Conservation (phyloP, 1,139 yeast genomes). For the Suhomyces kunorum region DNA sequence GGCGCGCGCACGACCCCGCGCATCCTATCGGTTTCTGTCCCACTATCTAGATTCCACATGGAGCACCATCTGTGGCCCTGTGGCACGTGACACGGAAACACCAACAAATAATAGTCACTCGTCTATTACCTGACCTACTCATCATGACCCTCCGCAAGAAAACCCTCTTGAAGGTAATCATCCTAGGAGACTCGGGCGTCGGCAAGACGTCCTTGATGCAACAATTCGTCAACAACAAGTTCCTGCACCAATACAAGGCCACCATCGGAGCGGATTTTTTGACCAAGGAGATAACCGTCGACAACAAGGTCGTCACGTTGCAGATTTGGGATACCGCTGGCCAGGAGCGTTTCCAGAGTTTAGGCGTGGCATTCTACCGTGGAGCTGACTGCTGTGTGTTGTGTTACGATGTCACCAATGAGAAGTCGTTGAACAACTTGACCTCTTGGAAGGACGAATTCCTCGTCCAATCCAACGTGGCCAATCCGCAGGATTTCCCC, state of each 20-base stretch:
- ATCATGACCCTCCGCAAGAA: conserved; percentile 82
- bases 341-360: conserved; percentile 93
- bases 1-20: too few species aligned
- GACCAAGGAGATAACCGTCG: conserved; percentile 85
- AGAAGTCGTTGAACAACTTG: conserved; percentile 82
- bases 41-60: too few species aligned
- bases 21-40: too few species aligned
- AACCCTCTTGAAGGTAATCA: conserved; percentile 88
- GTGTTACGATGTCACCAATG: conserved; percentile 46
- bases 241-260: conserved; percentile 94
- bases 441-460: conserved; percentile 96
- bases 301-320: conserved; percentile 76
- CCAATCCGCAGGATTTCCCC: conserved; percentile 93
- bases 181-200: conserved; percentile 95
- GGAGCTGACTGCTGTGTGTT: conserved; percentile 98
- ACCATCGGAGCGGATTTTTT: conserved; percentile 97
- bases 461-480: conserved; percentile 86
- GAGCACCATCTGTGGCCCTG: too few species aligned
- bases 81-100: conserved; percentile 4
- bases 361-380: conserved; percentile 96
- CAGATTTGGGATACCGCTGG: conserved; percentile 99
- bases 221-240: conserved; percentile 93
- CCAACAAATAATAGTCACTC: conserved; percentile 6
- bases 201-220: conserved; percentile 97
- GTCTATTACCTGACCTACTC: conserved; percentile 1